Conservation (phyloP, 1,139 yeast genomes). For the Diutina rugosa region DNA sequence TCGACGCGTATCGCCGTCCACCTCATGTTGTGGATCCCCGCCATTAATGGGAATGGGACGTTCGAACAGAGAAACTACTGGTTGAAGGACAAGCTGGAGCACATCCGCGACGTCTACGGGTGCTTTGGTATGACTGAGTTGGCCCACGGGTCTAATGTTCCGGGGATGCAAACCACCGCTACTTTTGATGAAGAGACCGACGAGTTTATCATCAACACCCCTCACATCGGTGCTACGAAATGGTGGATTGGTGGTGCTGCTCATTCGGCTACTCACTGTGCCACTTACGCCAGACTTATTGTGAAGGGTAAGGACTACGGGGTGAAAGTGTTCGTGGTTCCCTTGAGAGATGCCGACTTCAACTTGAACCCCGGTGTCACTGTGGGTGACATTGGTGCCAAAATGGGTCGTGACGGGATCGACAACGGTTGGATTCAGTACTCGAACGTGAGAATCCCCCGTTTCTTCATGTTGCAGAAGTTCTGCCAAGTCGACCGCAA, state of each 20-base stretch:
- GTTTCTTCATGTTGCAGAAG: conserved; percentile 35
- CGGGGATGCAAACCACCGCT: conserved; percentile 35
- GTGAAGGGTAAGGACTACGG: conserved; percentile 35
- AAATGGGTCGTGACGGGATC: conserved; percentile 20
- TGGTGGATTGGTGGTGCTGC: conserved; percentile 46
- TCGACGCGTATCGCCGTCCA: conserved; percentile 38
- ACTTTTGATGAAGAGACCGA: conserved; percentile 27
- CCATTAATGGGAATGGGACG: conserved; percentile 39
- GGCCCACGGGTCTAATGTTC: conserved; percentile 37
- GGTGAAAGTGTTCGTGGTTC: conserved; percentile 34
- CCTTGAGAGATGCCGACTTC: conserved; percentile 32
- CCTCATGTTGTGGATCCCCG: conserved; percentile 32
- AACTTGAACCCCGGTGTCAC: conserved; percentile 30
- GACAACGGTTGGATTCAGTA: conserved; percentile 6
- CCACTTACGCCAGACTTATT: conserved; percentile 30
- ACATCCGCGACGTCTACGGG: conserved; percentile 26
- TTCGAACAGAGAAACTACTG: conserved; percentile 52
- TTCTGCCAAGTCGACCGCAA: conserved; percentile 29
- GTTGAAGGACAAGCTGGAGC: conserved; percentile 45
- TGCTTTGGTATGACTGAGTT: conserved; percentile 39
- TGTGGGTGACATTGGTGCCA: conserved; percentile 35
- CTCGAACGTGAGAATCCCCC: conserved; percentile 30
- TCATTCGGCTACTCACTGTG: conserved; percentile 33
- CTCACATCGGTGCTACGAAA: conserved; percentile 37
- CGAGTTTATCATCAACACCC: conserved; percentile 32